Conservation (phyloP, 1,284 basidiomycete species). For the Moniliella sp. region DNA sequence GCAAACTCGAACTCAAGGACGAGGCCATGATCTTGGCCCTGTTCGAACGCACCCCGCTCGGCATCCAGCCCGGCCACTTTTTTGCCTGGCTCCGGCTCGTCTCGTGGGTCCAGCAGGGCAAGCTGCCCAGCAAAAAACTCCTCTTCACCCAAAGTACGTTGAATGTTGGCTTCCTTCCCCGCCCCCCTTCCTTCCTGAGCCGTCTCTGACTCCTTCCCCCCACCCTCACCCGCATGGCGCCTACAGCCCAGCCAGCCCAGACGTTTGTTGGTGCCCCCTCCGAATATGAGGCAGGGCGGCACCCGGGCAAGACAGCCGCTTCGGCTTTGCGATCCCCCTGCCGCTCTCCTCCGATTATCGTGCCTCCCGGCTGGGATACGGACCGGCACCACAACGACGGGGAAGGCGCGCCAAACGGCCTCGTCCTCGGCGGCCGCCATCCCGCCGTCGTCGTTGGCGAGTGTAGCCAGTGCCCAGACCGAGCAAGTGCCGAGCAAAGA, state of each 20-base stretch:
- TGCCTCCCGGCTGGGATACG: no score
- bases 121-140: slow-evolving; percentile 9
- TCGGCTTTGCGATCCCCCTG: no score
- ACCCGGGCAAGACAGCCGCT: not conserved
- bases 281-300: not conserved
- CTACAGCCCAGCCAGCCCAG: not conserved
- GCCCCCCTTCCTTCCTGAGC: not conserved
- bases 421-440: not conserved
- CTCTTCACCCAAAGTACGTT: slow-evolving; percentile 22
- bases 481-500: no score
- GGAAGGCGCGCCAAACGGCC: not conserved
- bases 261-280: not conserved
- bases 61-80: slow-evolving; percentile 26
- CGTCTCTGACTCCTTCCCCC: no score
- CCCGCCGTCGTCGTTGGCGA: no score
- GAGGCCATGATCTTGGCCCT: slow-evolving; percentile 28
- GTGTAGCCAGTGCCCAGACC: no score
- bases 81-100: slow-evolving; percentile 27
- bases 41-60: slow-evolving; percentile 26
- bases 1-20: slow-evolving; percentile 19
- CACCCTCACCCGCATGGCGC: no score
- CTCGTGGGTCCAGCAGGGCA: slow-evolving; percentile 27
- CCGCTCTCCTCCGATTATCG: not conserved
- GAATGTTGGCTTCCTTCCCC: no score
- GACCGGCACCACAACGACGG: not conserved